Base-by-base conservation (phyloP, 2,329 filamentous ascomycete genomes). In the Fusarium drepaniforme region DNA sequence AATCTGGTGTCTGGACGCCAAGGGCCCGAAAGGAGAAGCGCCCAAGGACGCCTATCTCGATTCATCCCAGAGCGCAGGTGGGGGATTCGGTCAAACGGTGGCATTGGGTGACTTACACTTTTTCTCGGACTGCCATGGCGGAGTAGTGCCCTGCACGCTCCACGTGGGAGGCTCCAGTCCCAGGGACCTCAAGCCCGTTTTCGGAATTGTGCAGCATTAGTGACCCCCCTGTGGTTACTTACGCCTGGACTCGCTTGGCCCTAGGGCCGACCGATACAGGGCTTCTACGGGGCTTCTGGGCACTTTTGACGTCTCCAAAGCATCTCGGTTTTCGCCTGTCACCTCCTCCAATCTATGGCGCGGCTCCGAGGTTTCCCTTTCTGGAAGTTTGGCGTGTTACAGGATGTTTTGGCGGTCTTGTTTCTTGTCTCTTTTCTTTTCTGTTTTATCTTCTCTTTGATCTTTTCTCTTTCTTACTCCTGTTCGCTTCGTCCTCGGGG, bases 151-250 rank as follows among this genome's bases (percentile, higher is more conserved):
- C 77, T 81, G 79, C 80, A 81, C 71, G 75, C 75, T 77, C 80
- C 80, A 81, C 80, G 79, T 81, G 80, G 80, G 73, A 76, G 67
- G 70, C 73, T 74, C 70, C 71, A 74, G 68, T 69, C 69, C 71
- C 72, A 77, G 69, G 66, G 65, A 67, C 70, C 63, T 64, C 30
- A 64, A 42, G 59, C 67, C 73, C 64, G 67, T 72, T 78, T 80
- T 78, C 66, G 77, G 78, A 77, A 70, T 58, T 73, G 68, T 79
- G 78, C 77, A 79, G 71, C 78, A 72, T 72, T 77, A 77, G 74
- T 66, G 71, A 67, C 70, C 67, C 67, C 66, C 62, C 67, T 68
- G 61, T 66, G 67, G 56, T 64, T 62, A 56, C 58, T 66, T 49
- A 65, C 62, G n/a, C 44, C 37, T 58, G 51, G 40, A 44, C 69